Percentiles rank a stretch among this genome's conserved stretches.
Conservation (phyloP, 148 eudicot species). For the Salicornia ramosissima region DNA sequence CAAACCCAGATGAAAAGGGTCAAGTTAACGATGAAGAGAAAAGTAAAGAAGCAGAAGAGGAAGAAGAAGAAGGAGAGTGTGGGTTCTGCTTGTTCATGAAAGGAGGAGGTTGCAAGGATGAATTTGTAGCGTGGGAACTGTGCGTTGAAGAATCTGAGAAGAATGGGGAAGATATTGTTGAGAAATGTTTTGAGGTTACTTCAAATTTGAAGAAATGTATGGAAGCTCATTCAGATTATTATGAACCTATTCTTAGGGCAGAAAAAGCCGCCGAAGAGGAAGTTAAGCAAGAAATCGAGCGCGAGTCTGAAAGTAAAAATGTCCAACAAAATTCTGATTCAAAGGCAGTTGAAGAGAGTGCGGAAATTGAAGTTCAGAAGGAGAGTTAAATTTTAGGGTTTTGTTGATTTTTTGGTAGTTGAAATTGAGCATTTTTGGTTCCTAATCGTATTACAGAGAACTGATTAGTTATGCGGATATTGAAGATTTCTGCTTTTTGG, state of each 20-base stretch:
- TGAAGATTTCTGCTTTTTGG: conserved; percentile 8
- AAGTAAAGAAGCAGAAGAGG: conserved; percentile 14
- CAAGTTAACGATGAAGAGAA: conserved; percentile 12
- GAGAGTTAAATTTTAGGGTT: conserved; percentile 1
- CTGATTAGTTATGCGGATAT: background rate
- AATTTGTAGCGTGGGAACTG: conserved; percentile 44
- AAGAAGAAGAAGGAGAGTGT: conserved; percentile 51
- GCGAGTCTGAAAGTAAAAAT: conserved; percentile 15
- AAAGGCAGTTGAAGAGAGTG: conserved; percentile 19
- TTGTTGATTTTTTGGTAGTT: background rate
- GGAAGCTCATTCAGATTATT: conserved; percentile 52
- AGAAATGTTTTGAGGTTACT: conserved; percentile 48
- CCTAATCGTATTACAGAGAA: background rate
- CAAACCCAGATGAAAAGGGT: conserved; percentile 18
- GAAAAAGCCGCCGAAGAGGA: conserved; percentile 49
- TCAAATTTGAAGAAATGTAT: conserved; percentile 48
- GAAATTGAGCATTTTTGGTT: too few relatives aligned
- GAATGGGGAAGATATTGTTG: conserved; percentile 43
- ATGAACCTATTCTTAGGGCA: conserved; percentile 42
- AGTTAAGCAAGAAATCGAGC: conserved; percentile 32
- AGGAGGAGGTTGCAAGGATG: conserved; percentile 59
- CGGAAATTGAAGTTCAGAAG: conserved; percentile 19
- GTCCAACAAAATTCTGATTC: conserved; percentile 9
- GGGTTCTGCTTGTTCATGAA: conserved; percentile 72
- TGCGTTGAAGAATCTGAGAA: conserved; percentile 50